phyloP scores from a whole-genome alignment of 495 filamentous ascomycete genomes.

The Parachaetomium inaequale region DNA sequence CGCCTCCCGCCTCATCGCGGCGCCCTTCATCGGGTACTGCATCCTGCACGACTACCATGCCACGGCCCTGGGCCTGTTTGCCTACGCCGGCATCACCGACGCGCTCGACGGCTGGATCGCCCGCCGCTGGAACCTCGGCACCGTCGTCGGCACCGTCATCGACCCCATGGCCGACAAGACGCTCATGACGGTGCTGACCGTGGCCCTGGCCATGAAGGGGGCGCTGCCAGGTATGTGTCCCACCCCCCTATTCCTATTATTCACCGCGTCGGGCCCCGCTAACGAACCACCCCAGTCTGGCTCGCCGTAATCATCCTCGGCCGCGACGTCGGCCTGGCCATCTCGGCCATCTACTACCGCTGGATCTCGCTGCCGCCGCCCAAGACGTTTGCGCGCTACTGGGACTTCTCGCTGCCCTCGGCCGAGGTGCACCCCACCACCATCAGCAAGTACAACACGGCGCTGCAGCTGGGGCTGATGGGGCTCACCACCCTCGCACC shows the following conservation, averaged over 20 bases:
- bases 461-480: conserved; percentile 73
- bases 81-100: conserved; percentile 88
- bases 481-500: conserved; percentile 73
- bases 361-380: conserved; percentile 91
- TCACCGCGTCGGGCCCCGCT: not conserved
- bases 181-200: conserved; percentile 87
- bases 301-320: conserved; percentile 85
- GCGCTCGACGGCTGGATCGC: conserved; percentile 91
- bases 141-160: conserved; percentile 93
- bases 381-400: conserved; percentile 90
- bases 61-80: conserved; percentile 77
- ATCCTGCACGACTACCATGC: conserved; percentile 77
- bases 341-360: conserved; percentile 89
- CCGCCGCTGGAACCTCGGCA: conserved; percentile 77
- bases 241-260: not conserved
- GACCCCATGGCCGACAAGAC: conserved; percentile 97
- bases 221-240: conserved; percentile 65
- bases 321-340: conserved; percentile 78
- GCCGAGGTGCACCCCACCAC: conserved; percentile 90
- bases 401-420: conserved; percentile 91
- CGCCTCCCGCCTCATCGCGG: conserved; percentile 75
- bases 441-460: conserved; percentile 88
- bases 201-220: conserved; percentile 76
- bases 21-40: conserved; percentile 85
- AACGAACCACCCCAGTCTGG: conserved; percentile 56